Conservation (phyloP, 306 rosid genomes). For the Medicago ruthenica region DNA sequence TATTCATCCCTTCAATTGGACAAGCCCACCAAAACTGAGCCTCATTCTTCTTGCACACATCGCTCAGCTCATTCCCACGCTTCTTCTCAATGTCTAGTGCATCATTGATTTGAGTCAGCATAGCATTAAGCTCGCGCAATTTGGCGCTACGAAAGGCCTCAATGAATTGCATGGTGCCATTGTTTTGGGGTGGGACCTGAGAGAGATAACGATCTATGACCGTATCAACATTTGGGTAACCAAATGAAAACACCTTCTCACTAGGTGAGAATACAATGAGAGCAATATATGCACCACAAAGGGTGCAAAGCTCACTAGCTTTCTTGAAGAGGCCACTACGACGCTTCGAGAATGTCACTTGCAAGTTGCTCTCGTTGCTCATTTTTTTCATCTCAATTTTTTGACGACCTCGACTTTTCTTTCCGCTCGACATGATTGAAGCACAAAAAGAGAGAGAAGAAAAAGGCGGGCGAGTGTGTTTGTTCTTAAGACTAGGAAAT, state of each 20-base stretch:
- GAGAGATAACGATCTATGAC: slow-evolving; percentile 37
- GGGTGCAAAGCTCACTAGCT: slow-evolving; percentile 52
- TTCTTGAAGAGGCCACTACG: slow-evolving; percentile 52
- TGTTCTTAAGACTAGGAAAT: neutral
- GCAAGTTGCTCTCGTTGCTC: slow-evolving; percentile 45
- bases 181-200: neutral
- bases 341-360: slow-evolving; percentile 51
- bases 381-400: slow-evolving; percentile 51
- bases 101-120: neutral
- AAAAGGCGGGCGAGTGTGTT: neutral
- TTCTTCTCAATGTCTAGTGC: slow-evolving; percentile 16
- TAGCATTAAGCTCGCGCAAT: slow-evolving; percentile 32
- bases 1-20: neutral
- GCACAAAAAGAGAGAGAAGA: neutral
- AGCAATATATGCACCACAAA: slow-evolving; percentile 41
- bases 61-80: neutral
- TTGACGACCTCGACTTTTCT: slow-evolving; percentile 39
- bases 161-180: slow-evolving; percentile 7
- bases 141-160: slow-evolving; percentile 43
- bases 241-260: slow-evolving; percentile 47
- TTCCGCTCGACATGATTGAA: slow-evolving; percentile 6
- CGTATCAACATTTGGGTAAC: slow-evolving; percentile 40
- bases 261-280: slow-evolving; percentile 46
- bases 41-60: neutral
- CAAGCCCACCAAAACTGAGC: too few species aligned